These are phyloP conservation scores for Suillus luteus DNA, from an alignment of 768 basidiomycete species.

Conservation along the genomic window DNA sequence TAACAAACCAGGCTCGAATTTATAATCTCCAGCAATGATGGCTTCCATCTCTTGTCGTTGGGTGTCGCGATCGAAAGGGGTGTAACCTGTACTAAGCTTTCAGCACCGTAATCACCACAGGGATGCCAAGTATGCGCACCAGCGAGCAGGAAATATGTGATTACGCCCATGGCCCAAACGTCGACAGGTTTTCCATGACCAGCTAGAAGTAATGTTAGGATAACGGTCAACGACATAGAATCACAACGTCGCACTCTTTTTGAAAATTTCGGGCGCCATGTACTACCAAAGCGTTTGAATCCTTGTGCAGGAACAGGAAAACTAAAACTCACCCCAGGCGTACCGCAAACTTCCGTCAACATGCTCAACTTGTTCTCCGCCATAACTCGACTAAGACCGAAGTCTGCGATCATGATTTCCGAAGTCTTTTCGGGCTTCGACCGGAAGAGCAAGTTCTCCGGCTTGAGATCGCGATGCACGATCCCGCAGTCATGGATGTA, in stretches of 20 bases:
- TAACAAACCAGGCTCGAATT: constrained; percentile 69
- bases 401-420: constrained; percentile 97
- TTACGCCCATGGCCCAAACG: constrained; percentile 97
- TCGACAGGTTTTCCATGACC: constrained; percentile 96
- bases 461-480: constrained; percentile 96
- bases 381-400: constrained; percentile 90
- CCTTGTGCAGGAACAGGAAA: not conserved
- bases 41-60: constrained; percentile 93
- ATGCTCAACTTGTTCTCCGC: constrained; percentile 85
- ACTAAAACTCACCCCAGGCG: constrained; percentile 66
- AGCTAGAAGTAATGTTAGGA: constrained; percentile 41
- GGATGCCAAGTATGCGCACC: constrained; percentile 34
- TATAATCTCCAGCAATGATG: constrained; percentile 90
- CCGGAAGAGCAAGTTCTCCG: constrained; percentile 96
- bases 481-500: constrained; percentile 92
- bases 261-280: constrained; percentile 97
- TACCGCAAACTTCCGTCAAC: constrained; percentile 95
- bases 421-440: constrained; percentile 79
- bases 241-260: constrained; percentile 61
- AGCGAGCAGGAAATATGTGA: constrained; percentile 93
- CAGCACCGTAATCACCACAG: not conserved
- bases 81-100: constrained; percentile 61
- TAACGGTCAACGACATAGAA: not conserved
- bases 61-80: constrained; percentile 93
- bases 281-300: constrained; percentile 48